Conservation (phyloP, 495 filamentous ascomycete species). For the Filosporella fistucella region DNA sequence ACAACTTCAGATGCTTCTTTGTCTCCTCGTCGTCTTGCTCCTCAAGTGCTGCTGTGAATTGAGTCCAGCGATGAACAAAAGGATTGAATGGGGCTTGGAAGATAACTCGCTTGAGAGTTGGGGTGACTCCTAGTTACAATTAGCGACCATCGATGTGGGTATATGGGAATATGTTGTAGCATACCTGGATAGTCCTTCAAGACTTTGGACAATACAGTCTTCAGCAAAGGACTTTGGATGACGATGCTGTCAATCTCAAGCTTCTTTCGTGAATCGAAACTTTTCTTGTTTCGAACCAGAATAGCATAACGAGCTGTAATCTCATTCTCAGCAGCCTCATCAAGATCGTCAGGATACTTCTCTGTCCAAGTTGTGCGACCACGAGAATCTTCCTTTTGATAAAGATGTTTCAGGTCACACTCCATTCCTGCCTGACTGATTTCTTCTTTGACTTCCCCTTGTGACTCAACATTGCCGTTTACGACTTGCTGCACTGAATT, state of each 20-base stretch:
- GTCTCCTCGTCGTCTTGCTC: constrained; percentile 42
- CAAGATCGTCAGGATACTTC: constrained; percentile 40
- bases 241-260: constrained; percentile 58
- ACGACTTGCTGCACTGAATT: too few species aligned
- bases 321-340: constrained; percentile 43
- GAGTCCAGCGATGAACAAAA: constrained; percentile 63
- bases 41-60: constrained; percentile 42
- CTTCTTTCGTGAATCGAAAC: constrained; percentile 52
- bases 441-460: too few species aligned
- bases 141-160: too few species aligned
- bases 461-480: too few species aligned
- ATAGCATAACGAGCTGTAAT: constrained; percentile 49
- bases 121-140: constrained; percentile 35
- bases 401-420: constrained; percentile 31
- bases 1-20: constrained; percentile 51
- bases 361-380: constrained; percentile 34
- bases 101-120: constrained; percentile 52
- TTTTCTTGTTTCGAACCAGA: constrained; percentile 43
- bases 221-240: constrained; percentile 60
- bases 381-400: constrained; percentile 21
- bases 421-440: constrained; percentile 25
- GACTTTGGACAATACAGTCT: constrained; percentile 48
- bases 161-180: constrained; percentile 34
- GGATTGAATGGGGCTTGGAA: constrained; percentile 58
- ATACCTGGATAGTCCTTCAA: constrained; percentile 58